Evolutionary conservation across 768 basidiomycete genomes (phyloP).

Genomic region (Serendipita sp.): DNA sequence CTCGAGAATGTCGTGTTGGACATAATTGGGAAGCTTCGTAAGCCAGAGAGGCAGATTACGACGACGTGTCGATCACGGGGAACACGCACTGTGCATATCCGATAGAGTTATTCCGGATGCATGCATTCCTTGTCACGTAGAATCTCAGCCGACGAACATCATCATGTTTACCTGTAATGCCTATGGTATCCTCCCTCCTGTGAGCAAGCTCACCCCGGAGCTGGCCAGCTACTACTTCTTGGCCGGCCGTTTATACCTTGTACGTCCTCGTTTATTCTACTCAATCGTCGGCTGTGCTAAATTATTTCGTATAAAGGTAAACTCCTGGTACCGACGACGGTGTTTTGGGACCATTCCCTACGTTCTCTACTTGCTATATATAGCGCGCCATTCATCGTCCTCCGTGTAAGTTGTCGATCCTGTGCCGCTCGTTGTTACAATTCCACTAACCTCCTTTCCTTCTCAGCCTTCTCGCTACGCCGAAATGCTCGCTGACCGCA

Average conservation of each 20-base stretch:
- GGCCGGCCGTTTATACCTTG: constrained; percentile 95
- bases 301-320: constrained; percentile 37
- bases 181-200: no score
- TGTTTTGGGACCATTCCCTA: constrained; percentile 85
- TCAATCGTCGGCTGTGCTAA: no score
- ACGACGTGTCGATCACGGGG: no score
- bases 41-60: no score
- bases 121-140: no score
- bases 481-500: constrained; percentile 88
- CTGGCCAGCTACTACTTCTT: constrained; percentile 98
- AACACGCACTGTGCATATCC: constrained; percentile 99
- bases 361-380: no score
- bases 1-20: constrained; percentile 90
- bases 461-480: constrained; percentile 82
- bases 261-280: constrained; percentile 22
- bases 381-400: no score
- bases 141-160: no score
- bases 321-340: constrained; percentile 97
- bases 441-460: not conserved
- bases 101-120: constrained; percentile 94
- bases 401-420: constrained; percentile 99
- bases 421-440: constrained; percentile 85
- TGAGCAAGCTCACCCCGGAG: constrained; percentile 65
- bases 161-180: no score
- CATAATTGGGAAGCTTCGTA: no score